Evolutionary conservation across 306 rosid genomes (phyloP).

Genomic region (Inga oerstediana): DNA sequence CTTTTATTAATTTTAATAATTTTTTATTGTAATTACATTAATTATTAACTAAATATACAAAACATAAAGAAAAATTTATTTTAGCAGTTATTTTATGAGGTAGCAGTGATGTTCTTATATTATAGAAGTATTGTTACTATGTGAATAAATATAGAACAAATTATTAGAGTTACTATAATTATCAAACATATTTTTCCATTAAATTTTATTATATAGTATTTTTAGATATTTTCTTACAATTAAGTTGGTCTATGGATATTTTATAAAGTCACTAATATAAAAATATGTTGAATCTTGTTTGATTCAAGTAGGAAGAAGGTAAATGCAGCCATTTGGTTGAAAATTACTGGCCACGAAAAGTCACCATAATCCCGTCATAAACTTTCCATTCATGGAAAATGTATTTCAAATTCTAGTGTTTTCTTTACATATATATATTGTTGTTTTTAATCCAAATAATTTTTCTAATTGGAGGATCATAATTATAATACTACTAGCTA

Average conservation of each 20-base stretch:
- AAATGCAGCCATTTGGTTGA: background rate
- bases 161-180: background rate
- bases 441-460: background rate
- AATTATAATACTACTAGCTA: background rate
- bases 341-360: background rate
- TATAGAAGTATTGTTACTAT: background rate
- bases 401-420: background rate
- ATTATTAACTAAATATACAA: background rate
- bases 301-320: background rate
- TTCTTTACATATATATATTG: too few relatives aligned
- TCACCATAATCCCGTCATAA: background rate
- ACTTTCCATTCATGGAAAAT: background rate
- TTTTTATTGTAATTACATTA: background rate
- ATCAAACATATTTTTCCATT: background rate
- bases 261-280: background rate
- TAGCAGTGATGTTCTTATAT: background rate
- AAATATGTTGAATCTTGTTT: background rate
- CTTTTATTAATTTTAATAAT: background rate
- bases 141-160: background rate
- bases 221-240: background rate
- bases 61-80: background rate
- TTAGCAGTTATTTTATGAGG: background rate
- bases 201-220: background rate
- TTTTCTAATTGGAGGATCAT: background rate
- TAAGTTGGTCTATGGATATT: background rate